These are phyloP conservation scores for Flagelloscypha sp. DNA, from an alignment of 768 basidiomycete genomes.

Conservation along the genomic window DNA sequence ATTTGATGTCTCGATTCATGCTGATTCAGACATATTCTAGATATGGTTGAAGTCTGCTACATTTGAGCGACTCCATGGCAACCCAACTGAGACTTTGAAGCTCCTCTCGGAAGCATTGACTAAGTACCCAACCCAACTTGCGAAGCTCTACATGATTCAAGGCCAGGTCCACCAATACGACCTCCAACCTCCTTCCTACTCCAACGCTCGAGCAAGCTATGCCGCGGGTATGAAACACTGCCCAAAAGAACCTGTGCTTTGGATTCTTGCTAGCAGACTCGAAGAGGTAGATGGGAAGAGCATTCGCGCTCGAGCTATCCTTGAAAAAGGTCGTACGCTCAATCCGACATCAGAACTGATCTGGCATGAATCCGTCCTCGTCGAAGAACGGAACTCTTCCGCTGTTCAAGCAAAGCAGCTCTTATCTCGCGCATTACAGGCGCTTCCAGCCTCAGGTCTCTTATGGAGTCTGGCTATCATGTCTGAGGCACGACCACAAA, in stretches of 20 bases:
- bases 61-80: slow-evolving; percentile 86
- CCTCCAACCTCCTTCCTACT: no score
- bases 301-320: slow-evolving; percentile 83
- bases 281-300: slow-evolving; percentile 89
- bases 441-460: slow-evolving; percentile 82
- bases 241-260: slow-evolving; percentile 76
- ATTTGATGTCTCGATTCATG: background rate
- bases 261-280: slow-evolving; percentile 82
- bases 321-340: slow-evolving; percentile 83
- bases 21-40: slow-evolving; percentile 28
- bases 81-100: slow-evolving; percentile 62
- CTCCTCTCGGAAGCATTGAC: slow-evolving; percentile 66
- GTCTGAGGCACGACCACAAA: slow-evolving; percentile 80
- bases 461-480: slow-evolving; percentile 92
- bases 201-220: slow-evolving; percentile 76
- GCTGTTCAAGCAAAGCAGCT: slow-evolving; percentile 79
- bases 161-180: slow-evolving; percentile 86
- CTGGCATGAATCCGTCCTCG: slow-evolving; percentile 86
- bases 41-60: slow-evolving; percentile 99
- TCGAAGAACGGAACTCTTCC: slow-evolving; percentile 85
- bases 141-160: slow-evolving; percentile 96
- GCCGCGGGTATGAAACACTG: slow-evolving; percentile 80
- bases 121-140: slow-evolving; percentile 83
- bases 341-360: slow-evolving; percentile 80
- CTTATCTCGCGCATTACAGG: slow-evolving; percentile 83